Conservation (phyloP, 192 early-diverging fungal genomes). For the Umbelopsis vinacea region DNA sequence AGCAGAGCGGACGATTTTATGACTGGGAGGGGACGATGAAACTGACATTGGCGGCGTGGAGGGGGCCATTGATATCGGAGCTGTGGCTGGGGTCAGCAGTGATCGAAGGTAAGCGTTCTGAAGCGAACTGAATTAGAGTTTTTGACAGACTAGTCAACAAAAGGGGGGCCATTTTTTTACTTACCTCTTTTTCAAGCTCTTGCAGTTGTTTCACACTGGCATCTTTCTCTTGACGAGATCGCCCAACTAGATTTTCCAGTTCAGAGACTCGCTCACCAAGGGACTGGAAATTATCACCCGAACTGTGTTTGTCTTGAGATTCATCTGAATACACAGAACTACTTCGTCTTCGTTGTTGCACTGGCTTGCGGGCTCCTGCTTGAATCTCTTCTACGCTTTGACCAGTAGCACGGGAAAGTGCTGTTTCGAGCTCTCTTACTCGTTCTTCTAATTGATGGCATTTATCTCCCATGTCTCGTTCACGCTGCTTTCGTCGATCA, state of each 20-base stretch:
- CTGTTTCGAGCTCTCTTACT: constrained; percentile 38
- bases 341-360: constrained; percentile 1
- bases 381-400: constrained; percentile 13
- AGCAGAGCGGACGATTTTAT: not conserved
- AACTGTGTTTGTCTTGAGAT: not conserved
- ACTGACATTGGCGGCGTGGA: constrained; percentile 8
- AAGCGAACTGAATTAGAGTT: not conserved
- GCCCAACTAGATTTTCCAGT: constrained; percentile 32
- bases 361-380: not conserved
- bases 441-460: constrained; percentile 54
- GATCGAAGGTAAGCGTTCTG: constrained; percentile 24
- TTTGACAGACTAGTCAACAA: not conserved
- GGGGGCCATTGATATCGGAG: not conserved
- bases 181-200: constrained; percentile 40
- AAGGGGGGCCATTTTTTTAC: not conserved
- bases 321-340: constrained; percentile 12
- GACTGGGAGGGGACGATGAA: constrained; percentile 11
- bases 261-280: constrained; percentile 32
- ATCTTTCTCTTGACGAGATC: constrained; percentile 33
- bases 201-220: constrained; percentile 25
- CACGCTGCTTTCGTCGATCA: constrained; percentile 67
- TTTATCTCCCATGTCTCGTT: constrained; percentile 57
- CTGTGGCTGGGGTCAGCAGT: constrained; percentile 1
- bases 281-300: not conserved
- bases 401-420: constrained; percentile 22